Base-by-base conservation (phyloP, 148 eudicot species). In the Oxyria digyna region DNA sequence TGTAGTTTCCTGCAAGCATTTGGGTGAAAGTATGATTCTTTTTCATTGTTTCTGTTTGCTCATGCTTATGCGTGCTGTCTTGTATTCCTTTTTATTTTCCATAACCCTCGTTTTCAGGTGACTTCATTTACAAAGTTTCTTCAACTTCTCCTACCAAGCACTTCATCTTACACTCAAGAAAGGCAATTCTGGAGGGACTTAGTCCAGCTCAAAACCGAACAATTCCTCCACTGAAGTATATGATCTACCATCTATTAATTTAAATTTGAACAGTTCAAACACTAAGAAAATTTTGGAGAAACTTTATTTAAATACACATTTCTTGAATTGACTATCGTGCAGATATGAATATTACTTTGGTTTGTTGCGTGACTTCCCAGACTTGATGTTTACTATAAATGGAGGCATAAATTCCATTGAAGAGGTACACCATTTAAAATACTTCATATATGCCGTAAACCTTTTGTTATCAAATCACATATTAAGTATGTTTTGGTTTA, bases 221-320 rank as follows among this genome's bases (percentile, higher is more conserved):
- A 68, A 86, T 93, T 71, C 98, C 98, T 77, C 96, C 96, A 29
- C 77, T 93, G 27, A 93, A 86, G 98, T 93, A 90, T 93, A 90
- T 41, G 94, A 67, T 17, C 15, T 54, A 29, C 65, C 14, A 59
- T 59, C 18, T 59, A 11, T 59, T n/a, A n/a, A n/a, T n/a, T n/a
- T n/a, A n/a, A n/a, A n/a, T n/a, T 9, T 59, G 14, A 59, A 6
- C 65, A 59, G 37, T 31, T 59, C 3, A 15, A 29, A 59, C 27
- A 52, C 14, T n/a, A 3, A 14, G 31, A 24, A 31, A 24, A 52
- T 23, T 52, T 10, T 20, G 5, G 62, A 24, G 62, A 46, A n/a
- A n/a, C 1, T 46, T 9, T 46, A n/a, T 17, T 46, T 0, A 52
- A 52, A 23, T 23, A 59, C 1, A 26, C 38, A 11, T 14, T 65